These are phyloP conservation scores for Auriscalpium vulgare DNA, from an alignment of 768 basidiomycete genomes.

Conservation along the genomic window DNA sequence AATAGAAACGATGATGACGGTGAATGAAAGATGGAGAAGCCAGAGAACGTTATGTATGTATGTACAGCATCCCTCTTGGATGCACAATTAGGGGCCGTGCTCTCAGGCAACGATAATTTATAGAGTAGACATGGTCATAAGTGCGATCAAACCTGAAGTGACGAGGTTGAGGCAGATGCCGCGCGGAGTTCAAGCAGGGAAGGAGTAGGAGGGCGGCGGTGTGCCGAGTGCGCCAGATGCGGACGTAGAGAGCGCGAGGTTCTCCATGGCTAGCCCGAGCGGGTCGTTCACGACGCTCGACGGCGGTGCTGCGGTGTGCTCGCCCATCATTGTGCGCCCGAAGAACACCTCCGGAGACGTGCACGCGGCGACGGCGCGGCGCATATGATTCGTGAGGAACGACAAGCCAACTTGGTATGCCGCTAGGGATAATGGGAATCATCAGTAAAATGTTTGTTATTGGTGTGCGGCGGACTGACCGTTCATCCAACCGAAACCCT, in stretches of 20 bases:
- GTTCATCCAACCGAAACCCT: slow-evolving; percentile 99
- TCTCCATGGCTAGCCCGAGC: slow-evolving; percentile 32
- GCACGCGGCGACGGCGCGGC: slow-evolving; percentile 91
- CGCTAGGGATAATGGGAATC: slow-evolving; percentile 36
- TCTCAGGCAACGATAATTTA: no score
- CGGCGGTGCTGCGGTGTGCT: slow-evolving; percentile 27
- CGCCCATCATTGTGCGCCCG: slow-evolving; percentile 31
- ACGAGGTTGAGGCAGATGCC: no score
- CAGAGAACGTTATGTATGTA: no score
- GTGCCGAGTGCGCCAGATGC: slow-evolving; percentile 1
- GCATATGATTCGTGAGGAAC: slow-evolving; percentile 89
- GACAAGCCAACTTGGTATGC: slow-evolving; percentile 96
- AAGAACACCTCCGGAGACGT: slow-evolving; percentile 91
- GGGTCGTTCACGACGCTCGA: slow-evolving; percentile 27
- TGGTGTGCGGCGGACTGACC: slow-evolving; percentile 36
- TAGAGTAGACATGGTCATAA: no score
- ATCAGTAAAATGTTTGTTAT: neutral
- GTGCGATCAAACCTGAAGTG: no score
- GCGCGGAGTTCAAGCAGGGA: neutral
- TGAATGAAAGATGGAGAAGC: no score
- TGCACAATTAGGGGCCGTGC: no score
- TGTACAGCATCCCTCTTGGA: no score
- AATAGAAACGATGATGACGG: no score
- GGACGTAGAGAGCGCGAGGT: slow-evolving; percentile 13
- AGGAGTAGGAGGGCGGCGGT: slow-evolving; percentile 12